Evolutionary conservation across 805 yeast species (phyloP).

Genomic region (Teunomyces cretensis): DNA sequence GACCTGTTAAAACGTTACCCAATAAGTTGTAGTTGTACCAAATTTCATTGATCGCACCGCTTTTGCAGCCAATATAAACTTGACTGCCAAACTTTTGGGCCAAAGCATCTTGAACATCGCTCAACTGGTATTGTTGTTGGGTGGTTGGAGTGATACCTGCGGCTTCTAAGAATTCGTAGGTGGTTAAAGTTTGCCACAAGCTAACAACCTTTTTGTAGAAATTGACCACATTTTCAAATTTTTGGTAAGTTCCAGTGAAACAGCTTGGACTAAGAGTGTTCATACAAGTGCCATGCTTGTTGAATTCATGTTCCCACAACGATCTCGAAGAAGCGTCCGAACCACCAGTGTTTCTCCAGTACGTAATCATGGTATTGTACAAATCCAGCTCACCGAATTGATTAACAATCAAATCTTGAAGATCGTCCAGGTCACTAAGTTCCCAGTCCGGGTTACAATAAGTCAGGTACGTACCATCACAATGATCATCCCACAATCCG

Average conservation of each 20-base stretch:
- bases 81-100: conserved; percentile 46
- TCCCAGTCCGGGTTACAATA: conserved; percentile 38
- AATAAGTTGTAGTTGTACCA: conserved; percentile 21
- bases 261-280: conserved; percentile 73
- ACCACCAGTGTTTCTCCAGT: conserved; percentile 74
- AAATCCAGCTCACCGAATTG: conserved; percentile 50
- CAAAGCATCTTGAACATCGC: conserved; percentile 53
- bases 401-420: conserved; percentile 25
- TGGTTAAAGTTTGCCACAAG: conserved; percentile 58
- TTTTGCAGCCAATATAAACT: conserved; percentile 62
- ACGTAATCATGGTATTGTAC: conserved; percentile 51
- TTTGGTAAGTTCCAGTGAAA: conserved; percentile 40
- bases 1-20: conserved; percentile 13
- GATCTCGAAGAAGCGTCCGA: conserved; percentile 43
- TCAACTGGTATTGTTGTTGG: conserved; percentile 54
- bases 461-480: conserved; percentile 58
- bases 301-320: conserved; percentile 88
- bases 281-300: conserved; percentile 92
- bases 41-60: conserved; percentile 29
- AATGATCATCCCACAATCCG: conserved; percentile 86
- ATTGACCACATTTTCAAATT: conserved; percentile 57
- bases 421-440: conserved; percentile 26
- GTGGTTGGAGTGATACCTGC: conserved; percentile 71
- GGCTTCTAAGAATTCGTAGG: conserved; percentile 58
- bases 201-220: conserved; percentile 61